Percentiles rank a stretch among this genome's conserved stretches.
Evolutionary conservation across 805 yeast genomes (phyloP).

Genomic region (Kuraishia capsulata): DNA sequence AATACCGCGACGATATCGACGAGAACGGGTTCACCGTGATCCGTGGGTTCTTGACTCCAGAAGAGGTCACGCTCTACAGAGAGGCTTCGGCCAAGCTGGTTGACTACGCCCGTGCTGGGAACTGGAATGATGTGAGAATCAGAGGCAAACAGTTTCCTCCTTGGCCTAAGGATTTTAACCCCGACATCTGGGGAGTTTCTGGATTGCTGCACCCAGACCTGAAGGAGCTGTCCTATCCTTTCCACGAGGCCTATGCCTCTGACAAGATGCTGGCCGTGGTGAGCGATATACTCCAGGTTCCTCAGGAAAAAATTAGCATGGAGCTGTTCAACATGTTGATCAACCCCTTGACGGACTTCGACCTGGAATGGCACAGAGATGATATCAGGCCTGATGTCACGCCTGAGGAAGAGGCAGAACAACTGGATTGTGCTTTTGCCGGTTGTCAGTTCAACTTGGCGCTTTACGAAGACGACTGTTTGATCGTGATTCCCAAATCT

Average conservation of each 20-base stretch:
- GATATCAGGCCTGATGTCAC: conserved; percentile 36
- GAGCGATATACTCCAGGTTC: conserved; percentile 32
- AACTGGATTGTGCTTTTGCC: conserved; percentile 29
- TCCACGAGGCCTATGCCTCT: conserved; percentile 30
- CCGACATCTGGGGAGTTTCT: conserved; percentile 45
- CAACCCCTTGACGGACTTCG: conserved; percentile 40
- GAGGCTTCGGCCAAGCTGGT: conserved; percentile 29
- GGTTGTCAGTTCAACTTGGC: conserved; percentile 46
- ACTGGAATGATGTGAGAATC: conserved; percentile 40
- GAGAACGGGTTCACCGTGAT: conserved; percentile 26
- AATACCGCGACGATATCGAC: conserved; percentile 21
- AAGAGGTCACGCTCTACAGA: conserved; percentile 27
- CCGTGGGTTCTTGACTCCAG: conserved; percentile 27
- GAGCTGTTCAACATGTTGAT: conserved; percentile 44
- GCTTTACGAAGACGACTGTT: conserved; percentile 33
- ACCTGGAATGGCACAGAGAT: conserved; percentile 46
- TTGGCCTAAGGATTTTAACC: conserved; percentile 41
- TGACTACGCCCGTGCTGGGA: conserved; percentile 33
- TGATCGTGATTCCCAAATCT: conserved; percentile 39
- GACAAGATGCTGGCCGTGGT: conserved; percentile 29
- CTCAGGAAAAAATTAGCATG: conserved; percentile 27
- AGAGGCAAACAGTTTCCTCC: conserved; percentile 48
- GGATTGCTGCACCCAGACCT: conserved; percentile 39
- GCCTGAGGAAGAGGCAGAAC: conserved; percentile 32
- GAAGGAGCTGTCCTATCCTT: conserved; percentile 20